Evolutionary conservation across 78 protist genomes (phyloP), one percentile per base, ranked within the genome.

Genomic region (Dictyostelium capitatum): DNA sequence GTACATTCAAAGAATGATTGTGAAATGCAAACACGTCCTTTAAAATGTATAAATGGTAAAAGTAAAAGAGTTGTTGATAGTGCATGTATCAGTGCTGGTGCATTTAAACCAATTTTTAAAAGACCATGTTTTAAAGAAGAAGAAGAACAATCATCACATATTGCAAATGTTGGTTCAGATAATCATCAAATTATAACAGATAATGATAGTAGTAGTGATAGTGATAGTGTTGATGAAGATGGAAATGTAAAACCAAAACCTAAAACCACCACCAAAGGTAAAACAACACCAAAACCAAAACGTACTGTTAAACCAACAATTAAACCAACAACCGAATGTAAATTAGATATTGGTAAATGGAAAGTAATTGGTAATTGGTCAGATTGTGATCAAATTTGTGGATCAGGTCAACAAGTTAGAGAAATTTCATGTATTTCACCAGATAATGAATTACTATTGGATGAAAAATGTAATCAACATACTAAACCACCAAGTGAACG

Each of bases 311-410:
- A n/a, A 32, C 78, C 81, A n/a, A 56, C 62, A 19, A 20, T 15
- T 11, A 81, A n/a, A 32, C 78, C 81, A n/a, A 56, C 62, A 19
- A 20, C 53, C 0, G 46, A 15, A 30, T 65, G 59, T 20, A 62
- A 28, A 56, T 10, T 43, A 17, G 83, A 50, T n/a, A 37, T 32
- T n/a, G 79, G 79, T 7, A 19, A 28, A 25, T 87, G 93, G 93
- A 78, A 46, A 23, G 53, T 87, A 15, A 47, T 47, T 9, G 70
- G 72, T 15, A 59, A 37, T 53, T 87, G 93, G 93, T 32, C 78
- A 1, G 93, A 77, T n/a, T 87, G 93, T 37, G 59, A 48, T 25
- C 93, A 87, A 56, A 74, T 87, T 8, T 87, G 93, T 87, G 93
- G 93, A 0, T 23, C 84, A 11, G 93, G 93, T 51, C 32, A n/a